Conservation (phyloP, 371 early-diverging fungal genomes). For the Mortierella sp. region DNA sequence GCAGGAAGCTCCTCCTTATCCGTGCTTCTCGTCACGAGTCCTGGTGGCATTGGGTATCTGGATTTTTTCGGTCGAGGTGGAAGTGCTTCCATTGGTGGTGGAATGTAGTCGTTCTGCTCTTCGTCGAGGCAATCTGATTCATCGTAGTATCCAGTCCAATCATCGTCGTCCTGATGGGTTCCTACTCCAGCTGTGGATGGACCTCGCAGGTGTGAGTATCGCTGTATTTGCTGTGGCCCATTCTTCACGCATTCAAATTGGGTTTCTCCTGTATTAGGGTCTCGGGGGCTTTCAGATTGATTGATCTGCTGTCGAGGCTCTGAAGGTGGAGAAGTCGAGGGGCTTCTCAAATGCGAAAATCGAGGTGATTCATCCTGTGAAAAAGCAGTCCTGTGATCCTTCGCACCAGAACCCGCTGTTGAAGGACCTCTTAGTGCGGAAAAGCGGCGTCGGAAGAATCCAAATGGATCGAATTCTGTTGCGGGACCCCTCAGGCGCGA, state of each 20-base stretch:
- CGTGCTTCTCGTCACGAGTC: background rate
- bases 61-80: background rate
- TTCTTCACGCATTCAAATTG: background rate
- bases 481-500: constrained; percentile 1
- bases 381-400: background rate
- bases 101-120: background rate
- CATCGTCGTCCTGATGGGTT: constrained; percentile 2
- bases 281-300: background rate
- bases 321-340: background rate
- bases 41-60: background rate
- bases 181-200: background rate
- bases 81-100: background rate
- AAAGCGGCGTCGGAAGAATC: background rate
- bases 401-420: background rate
- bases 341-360: background rate
- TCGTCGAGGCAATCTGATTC: background rate
- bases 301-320: background rate
- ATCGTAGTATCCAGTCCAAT: background rate
- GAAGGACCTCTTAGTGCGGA: constrained; percentile 1
- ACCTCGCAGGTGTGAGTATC: background rate
- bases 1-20: background rate
- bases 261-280: background rate
- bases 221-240: background rate
- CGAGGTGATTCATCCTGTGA: background rate
- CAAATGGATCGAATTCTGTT: constrained; percentile 1